Conservation (phyloP, 352 stramenopile genomes). For the Phytophthora sojae region DNA sequence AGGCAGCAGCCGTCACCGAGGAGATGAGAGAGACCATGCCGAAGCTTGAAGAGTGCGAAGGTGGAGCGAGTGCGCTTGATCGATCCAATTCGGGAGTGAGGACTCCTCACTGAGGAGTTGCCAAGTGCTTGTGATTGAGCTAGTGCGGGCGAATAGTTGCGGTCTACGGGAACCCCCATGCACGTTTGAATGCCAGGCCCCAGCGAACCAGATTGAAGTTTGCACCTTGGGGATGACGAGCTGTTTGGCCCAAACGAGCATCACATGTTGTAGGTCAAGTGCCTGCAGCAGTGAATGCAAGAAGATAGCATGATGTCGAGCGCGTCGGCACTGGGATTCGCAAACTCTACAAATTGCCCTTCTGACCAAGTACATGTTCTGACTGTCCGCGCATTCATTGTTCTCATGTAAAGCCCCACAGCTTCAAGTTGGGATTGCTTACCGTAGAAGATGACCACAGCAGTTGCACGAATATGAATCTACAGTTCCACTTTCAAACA, state of each 20-base stretch:
- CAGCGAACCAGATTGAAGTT: background rate
- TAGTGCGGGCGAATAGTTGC: background rate
- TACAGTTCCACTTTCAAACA: conserved; percentile 3
- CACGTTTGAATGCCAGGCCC: background rate
- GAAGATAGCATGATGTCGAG: background rate
- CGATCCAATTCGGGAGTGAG: background rate
- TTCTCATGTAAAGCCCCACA: background rate
- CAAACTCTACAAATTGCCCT: background rate
- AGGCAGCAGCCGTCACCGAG: background rate
- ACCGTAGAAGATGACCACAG: too few relatives aligned
- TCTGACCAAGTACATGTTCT: background rate
- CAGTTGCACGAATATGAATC: background rate
- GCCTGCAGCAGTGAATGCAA: background rate
- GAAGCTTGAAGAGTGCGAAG: background rate
- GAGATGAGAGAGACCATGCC: background rate
- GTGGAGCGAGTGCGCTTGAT: background rate
- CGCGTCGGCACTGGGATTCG: background rate
- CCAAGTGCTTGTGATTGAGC: background rate
- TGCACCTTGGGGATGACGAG: background rate
- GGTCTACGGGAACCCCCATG: background rate
- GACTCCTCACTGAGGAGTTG: background rate
- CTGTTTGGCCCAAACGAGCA: background rate
- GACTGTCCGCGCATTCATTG: background rate
- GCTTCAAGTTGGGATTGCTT: too few relatives aligned
- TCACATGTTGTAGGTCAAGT: background rate